Evolutionary conservation across 306 rosid species (phyloP).

Genomic region (Medicago lupulina): DNA sequence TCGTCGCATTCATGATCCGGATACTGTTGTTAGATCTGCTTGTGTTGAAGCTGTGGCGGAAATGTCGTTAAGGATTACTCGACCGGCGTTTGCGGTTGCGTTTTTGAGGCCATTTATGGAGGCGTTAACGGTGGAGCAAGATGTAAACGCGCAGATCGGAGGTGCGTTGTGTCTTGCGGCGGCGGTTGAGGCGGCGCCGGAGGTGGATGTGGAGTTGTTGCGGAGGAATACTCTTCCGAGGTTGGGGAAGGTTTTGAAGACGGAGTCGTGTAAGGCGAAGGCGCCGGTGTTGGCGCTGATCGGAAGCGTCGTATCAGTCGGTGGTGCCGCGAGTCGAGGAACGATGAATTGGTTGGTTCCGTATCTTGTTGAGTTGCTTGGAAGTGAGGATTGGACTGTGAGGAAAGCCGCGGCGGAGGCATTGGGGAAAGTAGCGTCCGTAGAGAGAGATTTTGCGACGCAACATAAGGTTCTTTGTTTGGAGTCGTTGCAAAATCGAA

Average conservation of each 20-base stretch:
- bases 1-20: constrained; percentile 87
- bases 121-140: constrained; percentile 76
- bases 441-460: constrained; percentile 68
- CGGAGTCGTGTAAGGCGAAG: constrained; percentile 78
- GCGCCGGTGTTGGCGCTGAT: constrained; percentile 75
- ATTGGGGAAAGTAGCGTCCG: constrained; percentile 70
- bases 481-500: constrained; percentile 78
- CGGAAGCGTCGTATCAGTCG: constrained; percentile 71
- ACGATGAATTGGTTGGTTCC: constrained; percentile 87
- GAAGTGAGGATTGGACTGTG: constrained; percentile 88
- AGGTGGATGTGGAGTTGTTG: constrained; percentile 63
- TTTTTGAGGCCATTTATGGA: constrained; percentile 88
- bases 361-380: constrained; percentile 66
- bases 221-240: constrained; percentile 61
- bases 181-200: constrained; percentile 82
- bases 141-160: constrained; percentile 87
- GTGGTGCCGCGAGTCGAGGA: constrained; percentile 75
- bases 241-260: constrained; percentile 81
- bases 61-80: constrained; percentile 82
- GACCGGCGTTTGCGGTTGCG: constrained; percentile 66
- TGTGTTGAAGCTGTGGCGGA: constrained; percentile 78
- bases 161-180: constrained; percentile 92
- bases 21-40: constrained; percentile 80
- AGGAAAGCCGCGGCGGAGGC: constrained; percentile 93
- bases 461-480: constrained; percentile 64